These are phyloP conservation scores for Nakaseomyces sp. DNA, from an alignment of 1,139 yeast genomes.

Conservation along the genomic window DNA sequence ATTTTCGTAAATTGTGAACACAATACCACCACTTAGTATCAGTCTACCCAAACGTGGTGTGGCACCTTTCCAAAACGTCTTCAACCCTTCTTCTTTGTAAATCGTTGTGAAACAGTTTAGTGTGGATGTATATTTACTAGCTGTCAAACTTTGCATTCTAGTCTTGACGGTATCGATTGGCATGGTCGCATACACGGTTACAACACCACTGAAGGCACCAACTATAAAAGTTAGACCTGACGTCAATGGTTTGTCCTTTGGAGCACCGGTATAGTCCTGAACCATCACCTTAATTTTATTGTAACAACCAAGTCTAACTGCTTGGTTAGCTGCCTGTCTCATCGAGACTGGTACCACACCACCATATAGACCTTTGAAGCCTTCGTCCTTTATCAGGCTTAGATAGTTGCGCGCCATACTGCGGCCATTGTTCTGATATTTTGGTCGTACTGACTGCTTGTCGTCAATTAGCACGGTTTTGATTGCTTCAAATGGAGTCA, in stretches of 20 bases:
- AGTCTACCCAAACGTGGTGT: conserved; percentile 92
- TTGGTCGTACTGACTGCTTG: conserved; percentile 65
- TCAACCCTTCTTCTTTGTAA: conserved; percentile 80
- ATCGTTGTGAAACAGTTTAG: conserved; percentile 72
- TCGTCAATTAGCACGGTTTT: conserved; percentile 95
- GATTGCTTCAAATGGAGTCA: conserved; percentile 94
- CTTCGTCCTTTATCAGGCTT: conserved; percentile 59
- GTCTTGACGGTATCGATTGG: conserved; percentile 97
- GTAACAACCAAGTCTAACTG: conserved; percentile 88
- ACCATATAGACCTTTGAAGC: conserved; percentile 73
- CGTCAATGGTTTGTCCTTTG: conserved; percentile 65
- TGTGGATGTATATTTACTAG: conserved; percentile 66
- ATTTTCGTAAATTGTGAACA: conserved; percentile 88
- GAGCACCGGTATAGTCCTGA: conserved; percentile 60
- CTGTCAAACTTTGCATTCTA: conserved; percentile 91
- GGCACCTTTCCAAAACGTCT: conserved; percentile 96
- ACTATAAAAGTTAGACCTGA: conserved; percentile 75
- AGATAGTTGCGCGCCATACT: conserved; percentile 36
- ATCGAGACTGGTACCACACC: conserved; percentile 89
- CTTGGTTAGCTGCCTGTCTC: conserved; percentile 93
- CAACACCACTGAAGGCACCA: conserved; percentile 87
- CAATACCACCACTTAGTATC: conserved; percentile 90
- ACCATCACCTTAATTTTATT: conserved; percentile 75
- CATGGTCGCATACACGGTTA: conserved; percentile 94
- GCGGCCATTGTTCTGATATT: conserved; percentile 60